Evolutionary conservation across 768 basidiomycete species (phyloP).

Genomic region (Hygrocybe coccinea): DNA sequence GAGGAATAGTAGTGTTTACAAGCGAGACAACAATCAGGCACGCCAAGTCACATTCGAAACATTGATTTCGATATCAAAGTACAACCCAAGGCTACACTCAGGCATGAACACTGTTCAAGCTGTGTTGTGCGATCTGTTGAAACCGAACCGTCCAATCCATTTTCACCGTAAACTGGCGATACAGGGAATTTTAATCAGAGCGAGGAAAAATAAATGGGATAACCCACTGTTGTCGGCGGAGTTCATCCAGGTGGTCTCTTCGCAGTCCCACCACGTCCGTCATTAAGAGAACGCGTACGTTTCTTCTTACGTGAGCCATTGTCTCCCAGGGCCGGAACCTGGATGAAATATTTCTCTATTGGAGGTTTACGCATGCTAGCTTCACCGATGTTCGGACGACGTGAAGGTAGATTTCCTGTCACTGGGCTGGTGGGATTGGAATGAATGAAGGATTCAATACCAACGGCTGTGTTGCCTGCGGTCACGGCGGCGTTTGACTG

Average conservation of each 20-base stretch:
- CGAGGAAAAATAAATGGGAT: neutral
- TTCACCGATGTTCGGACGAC: slow-evolving; percentile 10
- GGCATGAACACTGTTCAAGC: too few relatives aligned
- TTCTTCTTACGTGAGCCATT: slow-evolving; percentile 22
- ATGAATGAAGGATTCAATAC: slow-evolving; percentile 63
- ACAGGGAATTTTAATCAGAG: too few relatives aligned
- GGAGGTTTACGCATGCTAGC: slow-evolving; percentile 33
- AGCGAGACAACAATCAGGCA: too few relatives aligned
- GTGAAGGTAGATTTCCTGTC: slow-evolving; percentile 23
- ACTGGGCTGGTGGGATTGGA: slow-evolving; percentile 63
- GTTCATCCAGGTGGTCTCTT: neutral
- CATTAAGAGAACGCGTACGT: slow-evolving; percentile 20
- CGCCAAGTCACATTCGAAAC: too few relatives aligned
- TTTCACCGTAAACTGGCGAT: too few relatives aligned
- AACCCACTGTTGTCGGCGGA: neutral
- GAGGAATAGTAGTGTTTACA: too few relatives aligned
- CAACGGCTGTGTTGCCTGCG: slow-evolving; percentile 40
- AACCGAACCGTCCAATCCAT: too few relatives aligned
- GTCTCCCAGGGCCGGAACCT: slow-evolving; percentile 17
- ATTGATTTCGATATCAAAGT: too few relatives aligned
- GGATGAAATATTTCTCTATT: slow-evolving; percentile 45
- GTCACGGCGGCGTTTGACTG: slow-evolving; percentile 21
- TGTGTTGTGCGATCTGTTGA: too few relatives aligned
- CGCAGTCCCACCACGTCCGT: slow-evolving; percentile 17
- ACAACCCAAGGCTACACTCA: too few relatives aligned